Percentiles rank a stretch among this genome's conserved stretches.
Conservation (phyloP, 352 stramenopile species). For the Ochromonadaceae sp. region DNA sequence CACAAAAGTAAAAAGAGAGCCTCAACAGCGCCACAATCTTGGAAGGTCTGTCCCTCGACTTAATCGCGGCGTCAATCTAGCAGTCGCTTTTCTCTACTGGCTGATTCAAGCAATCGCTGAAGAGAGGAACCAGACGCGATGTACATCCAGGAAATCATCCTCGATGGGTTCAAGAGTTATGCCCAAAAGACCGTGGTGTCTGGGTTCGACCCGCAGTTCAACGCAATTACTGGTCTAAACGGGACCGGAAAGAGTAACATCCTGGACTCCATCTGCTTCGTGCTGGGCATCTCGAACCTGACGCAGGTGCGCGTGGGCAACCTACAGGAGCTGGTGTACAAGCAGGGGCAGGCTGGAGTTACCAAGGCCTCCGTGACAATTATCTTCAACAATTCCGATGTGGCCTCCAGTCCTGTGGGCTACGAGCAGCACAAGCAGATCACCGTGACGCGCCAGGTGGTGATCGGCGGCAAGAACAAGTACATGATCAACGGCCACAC, state of each 20-base stretch:
- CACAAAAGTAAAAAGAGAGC: too few species aligned
- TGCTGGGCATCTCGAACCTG: constrained; percentile 97
- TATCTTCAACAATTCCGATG: constrained; percentile 96
- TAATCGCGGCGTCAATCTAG: too few species aligned
- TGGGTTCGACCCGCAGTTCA: constrained; percentile 97
- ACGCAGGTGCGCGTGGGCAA: constrained; percentile 91
- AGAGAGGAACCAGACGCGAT: too few species aligned
- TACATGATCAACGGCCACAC: constrained; percentile 98
- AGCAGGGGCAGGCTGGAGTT: constrained; percentile 95
- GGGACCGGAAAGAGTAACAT: constrained; percentile 99
- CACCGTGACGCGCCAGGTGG: constrained; percentile 86
- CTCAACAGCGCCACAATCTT: too few species aligned
- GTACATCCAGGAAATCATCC: constrained; percentile 97
- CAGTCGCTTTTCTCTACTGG: too few species aligned
- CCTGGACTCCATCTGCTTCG: constrained; percentile 98
- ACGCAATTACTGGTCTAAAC: constrained; percentile 98
- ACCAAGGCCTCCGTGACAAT: constrained; percentile 97
- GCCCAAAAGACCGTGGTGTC: constrained; percentile 92
- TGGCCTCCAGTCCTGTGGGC: constrained; percentile 45
- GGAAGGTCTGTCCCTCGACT: too few species aligned
- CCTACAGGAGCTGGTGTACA: constrained; percentile 99
- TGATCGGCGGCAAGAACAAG: constrained; percentile 97
- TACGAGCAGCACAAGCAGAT: constrained; percentile 97
- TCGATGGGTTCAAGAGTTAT: constrained; percentile 99
- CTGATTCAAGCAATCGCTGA: too few species aligned